Percentiles rank a stretch among this genome's conserved stretches.
Conservation (phyloP, 2,329 filamentous ascomycete species). For the Penicillium sp. region DNA sequence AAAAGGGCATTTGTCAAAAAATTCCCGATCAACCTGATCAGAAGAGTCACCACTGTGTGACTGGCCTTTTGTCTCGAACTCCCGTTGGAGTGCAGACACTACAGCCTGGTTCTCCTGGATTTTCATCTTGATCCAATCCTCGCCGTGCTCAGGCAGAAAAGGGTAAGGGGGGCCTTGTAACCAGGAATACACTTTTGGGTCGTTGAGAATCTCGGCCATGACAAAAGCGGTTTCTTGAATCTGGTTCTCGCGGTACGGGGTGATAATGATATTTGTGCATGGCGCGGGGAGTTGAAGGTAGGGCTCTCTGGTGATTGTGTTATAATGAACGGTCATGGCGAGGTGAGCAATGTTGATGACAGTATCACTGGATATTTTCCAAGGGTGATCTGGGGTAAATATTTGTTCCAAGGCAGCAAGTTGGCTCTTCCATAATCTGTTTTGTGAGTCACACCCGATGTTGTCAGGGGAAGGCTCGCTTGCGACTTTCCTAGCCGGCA, state of each 20-base stretch:
- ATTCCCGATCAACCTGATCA: neutral
- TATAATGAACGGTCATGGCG: constrained; percentile 19
- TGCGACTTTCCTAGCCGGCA: too few species aligned
- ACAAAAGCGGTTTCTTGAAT: constrained; percentile 13
- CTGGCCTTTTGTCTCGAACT: constrained; percentile 1
- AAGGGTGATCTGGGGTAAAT: too few species aligned
- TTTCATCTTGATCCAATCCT: constrained; percentile 12
- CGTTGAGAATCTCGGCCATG: constrained; percentile 23
- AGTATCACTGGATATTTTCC: too few species aligned
- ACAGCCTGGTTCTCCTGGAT: neutral
- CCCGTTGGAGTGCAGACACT: neutral
- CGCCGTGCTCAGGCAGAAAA: constrained; percentile 23
- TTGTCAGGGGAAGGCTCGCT: too few species aligned
- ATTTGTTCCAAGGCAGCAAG: too few species aligned
- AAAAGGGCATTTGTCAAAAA: constrained; percentile 26
- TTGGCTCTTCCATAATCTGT: too few species aligned
- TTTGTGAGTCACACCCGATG: too few species aligned
- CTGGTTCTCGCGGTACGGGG: constrained; percentile 21
- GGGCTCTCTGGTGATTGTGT: constrained; percentile 21
- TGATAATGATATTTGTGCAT: constrained; percentile 29
- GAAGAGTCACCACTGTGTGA: neutral
- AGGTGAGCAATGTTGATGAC: too few species aligned
- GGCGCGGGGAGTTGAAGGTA: constrained; percentile 29
- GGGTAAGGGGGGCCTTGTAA: constrained; percentile 30
- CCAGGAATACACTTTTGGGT: constrained; percentile 23